Percentiles rank a stretch among this genome's conserved stretches.
These are phyloP conservation scores for Rostrohypoxylon terebratum DNA, from an alignment of 495 filamentous ascomycete species.

Conservation along the genomic window DNA sequence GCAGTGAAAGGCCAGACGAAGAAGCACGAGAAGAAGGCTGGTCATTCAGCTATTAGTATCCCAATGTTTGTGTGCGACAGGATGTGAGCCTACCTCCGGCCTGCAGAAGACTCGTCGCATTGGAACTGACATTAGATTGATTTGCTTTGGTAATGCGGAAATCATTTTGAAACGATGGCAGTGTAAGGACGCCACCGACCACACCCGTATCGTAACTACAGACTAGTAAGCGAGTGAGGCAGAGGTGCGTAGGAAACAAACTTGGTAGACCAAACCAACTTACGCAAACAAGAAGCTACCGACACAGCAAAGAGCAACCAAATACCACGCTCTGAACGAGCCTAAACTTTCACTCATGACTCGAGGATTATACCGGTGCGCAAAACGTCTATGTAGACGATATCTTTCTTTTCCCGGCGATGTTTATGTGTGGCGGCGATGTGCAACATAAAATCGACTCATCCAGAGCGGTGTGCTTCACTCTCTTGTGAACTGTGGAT, in stretches of 20 bases:
- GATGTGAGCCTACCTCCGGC: slow-evolving; percentile 49
- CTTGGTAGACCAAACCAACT: slow-evolving; percentile 3
- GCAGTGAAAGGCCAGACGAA: slow-evolving; percentile 60
- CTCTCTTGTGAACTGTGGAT: too few species aligned
- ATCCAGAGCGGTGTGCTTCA: neutral
- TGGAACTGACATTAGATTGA: slow-evolving; percentile 57
- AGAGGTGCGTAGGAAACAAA: neutral
- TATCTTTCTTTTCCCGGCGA: neutral
- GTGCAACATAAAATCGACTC: neutral
- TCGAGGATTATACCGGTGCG: neutral
- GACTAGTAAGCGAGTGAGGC: neutral
- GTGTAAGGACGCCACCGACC: slow-evolving; percentile 67
- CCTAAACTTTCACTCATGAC: slow-evolving; percentile 41
- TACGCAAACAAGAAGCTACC: slow-evolving; percentile 49
- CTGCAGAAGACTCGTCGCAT: slow-evolving; percentile 71
- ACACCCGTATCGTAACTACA: slow-evolving; percentile 68
- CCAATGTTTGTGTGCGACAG: neutral
- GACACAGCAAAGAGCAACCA: slow-evolving; percentile 43
- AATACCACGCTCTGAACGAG: slow-evolving; percentile 43
- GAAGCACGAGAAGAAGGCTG: slow-evolving; percentile 57
- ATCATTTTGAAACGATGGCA: slow-evolving; percentile 67
- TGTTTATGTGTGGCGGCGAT: neutral
- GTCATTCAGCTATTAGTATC: slow-evolving; percentile 38
- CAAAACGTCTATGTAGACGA: neutral
- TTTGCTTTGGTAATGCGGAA: slow-evolving; percentile 52